Base-by-base conservation (phyloP, 2,329 filamentous ascomycete species). In the Botrytis hyacinthi region DNA sequence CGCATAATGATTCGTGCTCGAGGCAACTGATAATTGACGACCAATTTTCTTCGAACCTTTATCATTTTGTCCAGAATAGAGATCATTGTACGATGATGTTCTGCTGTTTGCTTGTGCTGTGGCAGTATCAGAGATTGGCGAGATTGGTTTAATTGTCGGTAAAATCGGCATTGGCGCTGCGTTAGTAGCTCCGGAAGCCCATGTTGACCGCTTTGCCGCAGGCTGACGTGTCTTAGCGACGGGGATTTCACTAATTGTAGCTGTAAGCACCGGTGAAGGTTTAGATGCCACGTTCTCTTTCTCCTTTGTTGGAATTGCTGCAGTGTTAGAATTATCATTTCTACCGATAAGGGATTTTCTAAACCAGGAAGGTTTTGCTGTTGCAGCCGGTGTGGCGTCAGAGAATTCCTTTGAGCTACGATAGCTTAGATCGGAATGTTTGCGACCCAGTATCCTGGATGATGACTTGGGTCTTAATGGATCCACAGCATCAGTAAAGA, bases 281-380 rank as follows among this genome's bases (percentile, higher is more conserved):
- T 84, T 83, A 29, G 85, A 84, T 54, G 83, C 82, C 10, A 80
- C 75, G 29, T 80, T 81, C 37, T 88, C 87, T 79, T 89, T 89
- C 40, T 81, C 80, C 37, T 82, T 82, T 26, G 84, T 79, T 71
- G 82, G 83, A 29, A 63, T 14, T 32, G 85, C 82, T 14, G 89
- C 84, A n/a, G 87, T 86, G 71, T 93, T 91, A 18, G 89, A 86
- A 77, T 87, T 91, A 66, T 93, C 91, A 63, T 92, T 90, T 74
- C 93, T 89, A 73, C 92, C 92, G 80, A 98, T 97, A 73, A 99
- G 87, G 20, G 96, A 98, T 82, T 97, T 94, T 77, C 96, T 90
- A 84, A 99, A 98, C 96, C 96, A 99, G 0, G 95, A 98, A 37
- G 93, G 93, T 84, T 98, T 98, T 8, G 93, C 89, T 2, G 91